Evolutionary conservation across 352 stramenopile genomes (phyloP).

Genomic region (Phytophthora agathidicida): DNA sequence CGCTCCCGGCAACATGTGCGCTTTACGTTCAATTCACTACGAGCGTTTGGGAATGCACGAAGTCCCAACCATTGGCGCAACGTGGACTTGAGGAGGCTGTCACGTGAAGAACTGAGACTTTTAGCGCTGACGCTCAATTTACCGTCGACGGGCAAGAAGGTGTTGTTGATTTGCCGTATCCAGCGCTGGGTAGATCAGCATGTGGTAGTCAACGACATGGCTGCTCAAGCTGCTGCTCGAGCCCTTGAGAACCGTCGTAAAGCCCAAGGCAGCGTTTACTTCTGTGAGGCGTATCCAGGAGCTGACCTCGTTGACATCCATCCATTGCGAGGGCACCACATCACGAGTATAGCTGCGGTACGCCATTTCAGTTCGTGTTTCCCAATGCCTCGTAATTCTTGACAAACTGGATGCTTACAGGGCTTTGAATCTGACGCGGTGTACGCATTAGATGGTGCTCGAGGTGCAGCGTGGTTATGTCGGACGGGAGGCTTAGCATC

Average conservation of each 20-base stretch:
- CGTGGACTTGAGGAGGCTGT: conserved; percentile 65
- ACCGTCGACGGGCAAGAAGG: conserved; percentile 79
- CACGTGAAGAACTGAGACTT: conserved; percentile 65
- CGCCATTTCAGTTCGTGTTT: conserved; percentile 13
- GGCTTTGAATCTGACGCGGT: conserved; percentile 72
- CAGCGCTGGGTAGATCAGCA: conserved; percentile 81
- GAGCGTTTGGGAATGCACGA: conserved; percentile 56
- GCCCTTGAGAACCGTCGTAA: conserved; percentile 61
- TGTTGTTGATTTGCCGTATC: conserved; percentile 71
- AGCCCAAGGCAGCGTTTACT: conserved; percentile 75
- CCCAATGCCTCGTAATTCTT: not conserved
- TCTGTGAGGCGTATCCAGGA: conserved; percentile 52
- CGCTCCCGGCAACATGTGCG: conserved; percentile 42
- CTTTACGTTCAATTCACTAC: conserved; percentile 58
- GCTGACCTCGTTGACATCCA: conserved; percentile 58
- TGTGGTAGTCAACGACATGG: conserved; percentile 61
- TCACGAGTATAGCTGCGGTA: conserved; percentile 67
- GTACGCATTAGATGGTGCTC: conserved; percentile 64
- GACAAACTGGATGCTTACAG: conserved; percentile 27
- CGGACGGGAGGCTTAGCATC: conserved; percentile 70
- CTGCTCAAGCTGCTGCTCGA: conserved; percentile 55
- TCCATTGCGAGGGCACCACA: conserved; percentile 65
- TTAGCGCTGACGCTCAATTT: conserved; percentile 70
- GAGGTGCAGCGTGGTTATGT: conserved; percentile 74
- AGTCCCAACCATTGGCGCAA: conserved; percentile 58